Percentiles rank a stretch among this genome's conserved stretches.
phyloP scores from a whole-genome alignment of 805 yeast genomes.

The Nakazawaea pomicola region DNA sequence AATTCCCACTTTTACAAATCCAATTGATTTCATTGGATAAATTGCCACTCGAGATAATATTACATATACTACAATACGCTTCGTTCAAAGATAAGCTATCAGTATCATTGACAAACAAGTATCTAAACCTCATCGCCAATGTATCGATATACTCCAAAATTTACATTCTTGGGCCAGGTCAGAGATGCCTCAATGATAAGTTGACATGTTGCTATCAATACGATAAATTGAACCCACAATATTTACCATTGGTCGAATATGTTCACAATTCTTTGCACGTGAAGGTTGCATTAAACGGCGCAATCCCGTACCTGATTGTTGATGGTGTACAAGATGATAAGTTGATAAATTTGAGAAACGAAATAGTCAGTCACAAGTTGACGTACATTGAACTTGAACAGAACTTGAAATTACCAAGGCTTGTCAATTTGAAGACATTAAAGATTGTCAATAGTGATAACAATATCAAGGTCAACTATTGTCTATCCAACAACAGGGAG shows the following conservation, averaged over 20 bases:
- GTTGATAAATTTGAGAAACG: not conserved
- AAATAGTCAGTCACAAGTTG: not conserved
- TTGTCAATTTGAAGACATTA: not conserved
- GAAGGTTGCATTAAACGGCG: no score
- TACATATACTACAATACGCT: not conserved
- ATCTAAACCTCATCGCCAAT: not conserved
- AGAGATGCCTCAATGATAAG: not conserved
- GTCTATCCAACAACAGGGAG: not conserved
- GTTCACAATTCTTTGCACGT: not conserved
- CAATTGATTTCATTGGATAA: conserved; percentile 2
- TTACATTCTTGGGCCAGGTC: not conserved
- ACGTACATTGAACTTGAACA: not conserved
- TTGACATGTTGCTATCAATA: conserved; percentile 3
- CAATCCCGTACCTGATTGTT: no score
- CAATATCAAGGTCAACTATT: not conserved
- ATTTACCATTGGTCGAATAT: not conserved
- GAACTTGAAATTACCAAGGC: not conserved
- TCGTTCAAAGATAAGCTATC: conserved; percentile 5
- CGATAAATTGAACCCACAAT: not conserved
- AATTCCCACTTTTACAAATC: not conserved
- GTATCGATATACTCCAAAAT: not conserved
- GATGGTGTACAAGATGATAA: not conserved
- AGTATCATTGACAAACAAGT: not conserved
- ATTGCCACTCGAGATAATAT: conserved; percentile 3
- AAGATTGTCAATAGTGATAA: not conserved